Evolutionary conservation across 495 filamentous ascomycete species (phyloP).

Genomic region (Cudoniella acicularis): DNA sequence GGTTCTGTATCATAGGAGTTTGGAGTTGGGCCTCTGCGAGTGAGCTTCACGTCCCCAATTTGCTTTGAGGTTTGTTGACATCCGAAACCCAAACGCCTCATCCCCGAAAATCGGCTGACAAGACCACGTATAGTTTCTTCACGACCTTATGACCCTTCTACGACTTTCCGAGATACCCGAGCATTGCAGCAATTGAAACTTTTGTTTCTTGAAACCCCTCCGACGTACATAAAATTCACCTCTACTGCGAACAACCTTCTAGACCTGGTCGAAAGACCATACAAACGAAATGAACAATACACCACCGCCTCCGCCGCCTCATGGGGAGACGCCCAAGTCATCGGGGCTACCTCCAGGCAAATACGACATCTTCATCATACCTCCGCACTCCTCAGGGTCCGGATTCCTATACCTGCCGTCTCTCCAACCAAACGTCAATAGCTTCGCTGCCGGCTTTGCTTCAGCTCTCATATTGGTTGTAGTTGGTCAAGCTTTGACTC

Average conservation of each 20-base stretch:
- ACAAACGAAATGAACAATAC: slow-evolving; percentile 38
- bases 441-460: slow-evolving; percentile 81
- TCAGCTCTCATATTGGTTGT: slow-evolving; percentile 66
- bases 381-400: slow-evolving; percentile 83
- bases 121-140: slow-evolving; percentile 13
- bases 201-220: background rate
- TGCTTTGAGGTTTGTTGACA: slow-evolving; percentile 14
- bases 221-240: slow-evolving; percentile 2
- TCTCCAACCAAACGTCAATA: slow-evolving; percentile 78
- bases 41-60: slow-evolving; percentile 1
- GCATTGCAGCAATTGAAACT: background rate
- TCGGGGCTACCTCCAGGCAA: slow-evolving; percentile 71
- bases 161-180: slow-evolving; percentile 20
- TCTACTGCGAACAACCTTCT: slow-evolving; percentile 4
- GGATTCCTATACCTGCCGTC: slow-evolving; percentile 95
- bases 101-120: background rate
- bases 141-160: slow-evolving; percentile 23
- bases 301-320: slow-evolving; percentile 63
- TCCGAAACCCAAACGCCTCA: background rate
- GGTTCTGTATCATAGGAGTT: slow-evolving; percentile 14
- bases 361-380: slow-evolving; percentile 97
- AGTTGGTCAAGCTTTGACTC: slow-evolving; percentile 63
- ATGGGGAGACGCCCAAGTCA: slow-evolving; percentile 60
- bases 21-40: slow-evolving; percentile 10
- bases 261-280: slow-evolving; percentile 9